Percentiles rank a stretch among this genome's conserved stretches.
Conservation (phyloP, 108 stramenopile species). For the Skeletonema marinoi region DNA sequence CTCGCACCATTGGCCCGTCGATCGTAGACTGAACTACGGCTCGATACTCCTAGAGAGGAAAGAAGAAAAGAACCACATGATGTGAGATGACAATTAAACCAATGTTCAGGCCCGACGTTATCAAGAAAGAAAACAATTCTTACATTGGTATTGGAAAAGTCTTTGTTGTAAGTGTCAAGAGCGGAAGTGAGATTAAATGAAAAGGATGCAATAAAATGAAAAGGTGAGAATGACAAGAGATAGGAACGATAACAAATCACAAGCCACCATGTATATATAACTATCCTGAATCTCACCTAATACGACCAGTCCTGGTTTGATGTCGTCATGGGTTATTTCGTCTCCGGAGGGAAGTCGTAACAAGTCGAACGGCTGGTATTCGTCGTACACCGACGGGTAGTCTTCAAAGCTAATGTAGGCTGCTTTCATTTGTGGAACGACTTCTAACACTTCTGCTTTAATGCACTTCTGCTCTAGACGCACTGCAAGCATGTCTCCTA, state of each 20-base stretch:
- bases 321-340: constrained; percentile 41
- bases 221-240: not conserved
- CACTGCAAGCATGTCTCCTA: constrained; percentile 47
- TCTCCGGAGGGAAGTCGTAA: constrained; percentile 39
- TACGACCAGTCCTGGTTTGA: constrained; percentile 63
- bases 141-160: constrained; percentile 49
- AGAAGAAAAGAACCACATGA: not conserved
- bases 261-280: too few species aligned
- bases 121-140: not conserved
- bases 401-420: constrained; percentile 61
- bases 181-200: not conserved
- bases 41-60: constrained; percentile 33
- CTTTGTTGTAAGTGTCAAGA: not conserved
- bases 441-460: constrained; percentile 48
- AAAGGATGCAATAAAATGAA: not conserved
- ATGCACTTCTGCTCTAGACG: constrained; percentile 46
- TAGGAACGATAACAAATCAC: not conserved
- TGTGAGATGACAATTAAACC: not conserved
- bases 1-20: constrained; percentile 41
- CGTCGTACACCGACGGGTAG: constrained; percentile 63
- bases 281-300: constrained; percentile 66
- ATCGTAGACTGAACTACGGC: constrained; percentile 30
- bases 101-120: not conserved
- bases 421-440: constrained; percentile 40
- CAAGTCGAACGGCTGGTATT: constrained; percentile 52